Evolutionary conservation across 2,329 filamentous ascomycete species (phyloP), one percentile per base, ranked within the genome.

Genomic region (Fusarium dimerum): DNA sequence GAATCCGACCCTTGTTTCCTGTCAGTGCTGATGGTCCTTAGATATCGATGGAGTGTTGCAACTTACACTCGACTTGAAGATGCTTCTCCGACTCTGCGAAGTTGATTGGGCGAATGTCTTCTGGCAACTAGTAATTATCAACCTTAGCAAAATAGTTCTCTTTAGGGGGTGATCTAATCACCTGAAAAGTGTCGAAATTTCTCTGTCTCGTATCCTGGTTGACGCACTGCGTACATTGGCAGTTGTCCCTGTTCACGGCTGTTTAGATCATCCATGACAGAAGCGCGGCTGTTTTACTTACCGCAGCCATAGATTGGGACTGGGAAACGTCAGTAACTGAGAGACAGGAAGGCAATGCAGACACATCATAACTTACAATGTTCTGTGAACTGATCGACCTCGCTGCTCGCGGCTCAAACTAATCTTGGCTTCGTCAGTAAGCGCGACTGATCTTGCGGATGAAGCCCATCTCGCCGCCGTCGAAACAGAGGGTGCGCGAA

Each of bases 1-100:
- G 77, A 78, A 66, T 89, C 86, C 54, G 80, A 79, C 87, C 87
- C 87, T 90, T 26, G 20, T 26, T 26, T 26, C 5, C 20, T 7
- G 20, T 26, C 7, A 26, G 20, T 26, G 7, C 20, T 7, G 7
- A 7, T 7, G 7, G 4, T 26, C 20, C 20, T 26, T 26, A 5
- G 7, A 7, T 26, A 26, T 26, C 7, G 20, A 26, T 26, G 17
- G 16, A 10, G 47, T 9, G 15, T 40, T 4, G 30, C 8, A 30
- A 40, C 61, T 51, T 66, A 74, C 73, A 76, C 42, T 66, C 54
- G 10, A 76, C 60, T 26, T 68, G 63, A 7, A 76, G 62, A 2
- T 70, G 65, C 5, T 69, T 50, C 11, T 56, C 40, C 11, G 64
- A 66, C 26, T 64, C 57, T 13, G 54, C 52, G n/a, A 71, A 62